Percentiles rank a stretch among this genome's conserved stretches.
phyloP scores from a whole-genome alignment of 129 eudicot species.

The Artemisia tridentata region DNA sequence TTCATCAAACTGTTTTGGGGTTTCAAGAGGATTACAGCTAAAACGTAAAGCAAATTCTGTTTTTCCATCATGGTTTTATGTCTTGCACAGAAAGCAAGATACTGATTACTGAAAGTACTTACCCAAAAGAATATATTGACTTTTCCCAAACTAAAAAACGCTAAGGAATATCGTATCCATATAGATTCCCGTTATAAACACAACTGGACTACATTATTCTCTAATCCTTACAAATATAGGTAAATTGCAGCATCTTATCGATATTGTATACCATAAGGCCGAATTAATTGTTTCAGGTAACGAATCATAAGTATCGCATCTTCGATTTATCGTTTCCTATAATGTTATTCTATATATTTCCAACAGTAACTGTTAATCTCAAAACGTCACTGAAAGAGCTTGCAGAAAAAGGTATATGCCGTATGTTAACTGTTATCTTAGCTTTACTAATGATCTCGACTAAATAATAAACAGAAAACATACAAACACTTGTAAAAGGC shows the following conservation, averaged over 20 bases:
- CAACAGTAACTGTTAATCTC: not conserved
- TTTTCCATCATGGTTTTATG: constrained; percentile 1
- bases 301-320: not conserved
- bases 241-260: not conserved
- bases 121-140: not conserved
- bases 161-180: constrained; percentile 1
- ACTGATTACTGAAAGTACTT: constrained; percentile 11
- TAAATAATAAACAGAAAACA: too few species aligned
- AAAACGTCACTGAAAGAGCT: not conserved
- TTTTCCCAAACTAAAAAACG: not conserved
- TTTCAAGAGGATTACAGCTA: not conserved
- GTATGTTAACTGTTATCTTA: too few species aligned
- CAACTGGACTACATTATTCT: constrained; percentile 8
- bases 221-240: not conserved
- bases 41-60: not conserved
- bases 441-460: too few species aligned
- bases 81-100: not conserved
- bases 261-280: not conserved
- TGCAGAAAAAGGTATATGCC: not conserved
- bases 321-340: not conserved
- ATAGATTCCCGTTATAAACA: not conserved
- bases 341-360: not conserved
- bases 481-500: too few species aligned
- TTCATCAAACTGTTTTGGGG: constrained; percentile 10
- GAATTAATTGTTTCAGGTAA: too few species aligned